Evolutionary conservation across 2,329 filamentous ascomycete genomes (phyloP), one percentile per base, ranked within the genome.

Genomic region (Pseudocercospora crystallina): DNA sequence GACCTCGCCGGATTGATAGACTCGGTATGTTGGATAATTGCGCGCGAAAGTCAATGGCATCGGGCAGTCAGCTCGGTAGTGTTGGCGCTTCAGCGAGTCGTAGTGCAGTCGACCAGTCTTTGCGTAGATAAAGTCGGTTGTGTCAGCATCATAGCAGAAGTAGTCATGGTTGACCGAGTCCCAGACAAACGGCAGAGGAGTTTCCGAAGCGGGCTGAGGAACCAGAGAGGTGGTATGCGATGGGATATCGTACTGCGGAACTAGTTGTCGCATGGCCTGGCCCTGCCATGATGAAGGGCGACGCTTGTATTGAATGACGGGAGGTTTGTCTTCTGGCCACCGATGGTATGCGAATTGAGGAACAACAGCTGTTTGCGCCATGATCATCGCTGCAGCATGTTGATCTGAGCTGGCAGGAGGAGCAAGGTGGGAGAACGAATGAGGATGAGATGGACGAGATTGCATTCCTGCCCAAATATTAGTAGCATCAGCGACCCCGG

Each of bases 141-240:
- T 53, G 31, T 53, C 45, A 3, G 51, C 41, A 12, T 53, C 51
- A 5, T 53, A 53, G 41, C 51, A 49, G 33, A 53, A 53, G 46
- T 49, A 53, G 33, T 53, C 51, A 12, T 32, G 40, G 37, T 49
- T 46, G 14, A 53, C 11, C 3, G 46, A 37, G 26, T 53, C 51
- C 38, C 42, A 53, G 1, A 53, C 41, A 33, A 49, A 53, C 8
- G 51, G 51, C 14, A 35, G 7, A 13, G 39, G 31, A 14, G 31
- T 15, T 11, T 31, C 39, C 12, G 46, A 36, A 8, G 37, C 26
- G 15, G 29, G 30, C 7, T 26, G 20, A 26, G 20, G 3, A 7
- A 26, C 20, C 7, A 26, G 20, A n/a, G 20, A 17, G 14, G 35
- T 5, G 33, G 14, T 34, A 11, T 31, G 46, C 20, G 46, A 49